These are phyloP conservation scores for Globisporangium nunn DNA, from an alignment of 352 stramenopile species.

Conservation along the genomic window DNA sequence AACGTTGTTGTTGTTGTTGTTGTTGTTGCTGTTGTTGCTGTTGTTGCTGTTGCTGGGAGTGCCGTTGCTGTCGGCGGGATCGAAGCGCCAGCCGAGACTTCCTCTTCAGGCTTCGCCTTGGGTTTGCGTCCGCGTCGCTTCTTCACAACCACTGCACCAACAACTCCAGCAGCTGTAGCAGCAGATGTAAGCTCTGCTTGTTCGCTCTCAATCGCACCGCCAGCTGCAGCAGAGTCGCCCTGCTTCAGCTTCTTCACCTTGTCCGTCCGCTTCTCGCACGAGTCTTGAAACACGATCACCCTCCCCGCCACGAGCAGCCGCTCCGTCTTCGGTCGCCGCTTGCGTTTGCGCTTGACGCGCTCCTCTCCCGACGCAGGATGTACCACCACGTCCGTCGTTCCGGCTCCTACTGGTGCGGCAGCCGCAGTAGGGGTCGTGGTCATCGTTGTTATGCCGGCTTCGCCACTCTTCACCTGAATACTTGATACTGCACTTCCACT, in stretches of 20 bases:
- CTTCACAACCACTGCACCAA: not conserved
- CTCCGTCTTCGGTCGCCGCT: slow-evolving; percentile 42
- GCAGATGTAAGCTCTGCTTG: no score
- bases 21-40: no score
- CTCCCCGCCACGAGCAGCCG: slow-evolving; percentile 37
- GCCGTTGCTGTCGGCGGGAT: not conserved
- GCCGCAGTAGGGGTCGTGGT: not conserved
- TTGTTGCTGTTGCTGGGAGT: not conserved
- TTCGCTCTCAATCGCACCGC: no score
- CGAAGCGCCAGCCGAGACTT: not conserved
- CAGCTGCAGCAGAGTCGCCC: not conserved
- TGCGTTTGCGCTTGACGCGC: slow-evolving; percentile 20
- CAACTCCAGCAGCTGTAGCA: not conserved
- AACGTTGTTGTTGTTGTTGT: no score
- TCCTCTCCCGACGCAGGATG: not conserved
- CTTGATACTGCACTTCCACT: not conserved
- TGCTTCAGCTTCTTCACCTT: slow-evolving; percentile 46
- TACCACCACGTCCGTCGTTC: not conserved
- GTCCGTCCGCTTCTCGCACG: slow-evolving; percentile 50
- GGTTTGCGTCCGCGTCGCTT: slow-evolving; percentile 6
- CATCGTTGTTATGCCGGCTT: not conserved
- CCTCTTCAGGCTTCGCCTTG: not conserved
- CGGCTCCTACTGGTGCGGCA: not conserved
- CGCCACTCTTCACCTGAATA: not conserved
- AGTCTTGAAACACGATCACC: slow-evolving; percentile 42